These are phyloP conservation scores for Eutypa lata DNA, from an alignment of 2,329 filamentous ascomycete genomes.

Conservation along the genomic window DNA sequence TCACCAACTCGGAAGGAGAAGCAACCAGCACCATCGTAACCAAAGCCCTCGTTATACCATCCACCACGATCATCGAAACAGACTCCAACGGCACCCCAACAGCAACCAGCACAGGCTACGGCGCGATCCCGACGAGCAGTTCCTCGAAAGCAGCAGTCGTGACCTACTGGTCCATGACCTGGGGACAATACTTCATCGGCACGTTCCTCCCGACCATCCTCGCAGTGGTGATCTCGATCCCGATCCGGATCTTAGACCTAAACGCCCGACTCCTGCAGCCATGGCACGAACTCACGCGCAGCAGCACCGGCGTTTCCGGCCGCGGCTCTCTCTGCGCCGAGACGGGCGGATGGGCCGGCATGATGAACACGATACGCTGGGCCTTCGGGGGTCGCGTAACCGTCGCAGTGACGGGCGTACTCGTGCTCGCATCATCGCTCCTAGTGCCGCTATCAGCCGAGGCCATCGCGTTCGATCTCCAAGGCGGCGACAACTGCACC, in stretches of 20 bases:
- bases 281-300: conserved; percentile 30
- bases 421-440: conserved; percentile 23
- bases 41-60: conserved; percentile 11
- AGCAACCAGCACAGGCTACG: conserved; percentile 14
- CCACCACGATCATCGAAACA: conserved; percentile 8
- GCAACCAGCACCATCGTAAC: conserved; percentile 16
- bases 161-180: conserved; percentile 2
- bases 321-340: conserved; percentile 28
- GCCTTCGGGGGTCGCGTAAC: conserved; percentile 21
- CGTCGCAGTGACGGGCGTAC: conserved; percentile 22
- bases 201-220: conserved; percentile 40
- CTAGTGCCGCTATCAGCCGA: conserved; percentile 28
- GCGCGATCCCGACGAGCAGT: conserved; percentile 1
- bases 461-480: conserved; percentile 26
- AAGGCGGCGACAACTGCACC: neutral
- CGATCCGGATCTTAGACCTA: conserved; percentile 37
- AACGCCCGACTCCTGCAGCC: conserved; percentile 37
- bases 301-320: conserved; percentile 26
- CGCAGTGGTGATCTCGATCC: conserved; percentile 36
- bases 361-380: conserved; percentile 18
- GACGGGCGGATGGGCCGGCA: conserved; percentile 18
- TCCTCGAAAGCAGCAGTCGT: neutral
- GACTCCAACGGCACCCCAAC: conserved; percentile 16
- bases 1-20: conserved; percentile 15
- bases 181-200: conserved; percentile 20